Evolutionary conservation across 83 land plant genomes (phyloP).

Genomic region (Larix sibirica): DNA sequence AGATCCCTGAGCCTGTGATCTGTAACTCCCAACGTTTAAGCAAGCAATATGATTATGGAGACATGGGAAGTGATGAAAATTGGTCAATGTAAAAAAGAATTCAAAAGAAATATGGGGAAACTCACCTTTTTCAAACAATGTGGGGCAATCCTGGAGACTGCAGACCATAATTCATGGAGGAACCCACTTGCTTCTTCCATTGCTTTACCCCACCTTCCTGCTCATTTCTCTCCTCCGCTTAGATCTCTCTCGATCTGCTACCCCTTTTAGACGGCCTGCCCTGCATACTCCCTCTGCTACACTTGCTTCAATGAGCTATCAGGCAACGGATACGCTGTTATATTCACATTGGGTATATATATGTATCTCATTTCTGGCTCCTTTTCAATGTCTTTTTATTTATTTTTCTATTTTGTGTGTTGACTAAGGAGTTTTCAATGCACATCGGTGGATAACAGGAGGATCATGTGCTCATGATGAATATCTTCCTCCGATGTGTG

Average conservation of each 20-base stretch:
- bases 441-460: no score
- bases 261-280: no score
- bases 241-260: neutral
- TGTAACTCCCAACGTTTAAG: neutral
- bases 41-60: neutral
- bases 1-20: neutral
- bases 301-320: no score
- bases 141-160: neutral
- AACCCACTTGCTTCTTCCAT: neutral
- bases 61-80: neutral
- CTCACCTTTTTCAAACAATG: conserved; percentile 7
- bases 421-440: no score
- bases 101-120: neutral
- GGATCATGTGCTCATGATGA: no score
- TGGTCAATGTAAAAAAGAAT: neutral
- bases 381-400: no score
- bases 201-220: neutral
- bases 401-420: no score
- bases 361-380: no score
- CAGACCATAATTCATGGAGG: conserved; percentile 5
- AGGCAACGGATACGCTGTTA: no score
- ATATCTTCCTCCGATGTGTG: no score
- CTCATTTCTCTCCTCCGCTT: neutral
- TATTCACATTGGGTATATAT: no score
- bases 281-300: no score